Evolutionary conservation across 192 early-diverging fungal genomes (phyloP), one percentile per base, ranked within the genome.

Genomic region (Coemansia sp.): DNA sequence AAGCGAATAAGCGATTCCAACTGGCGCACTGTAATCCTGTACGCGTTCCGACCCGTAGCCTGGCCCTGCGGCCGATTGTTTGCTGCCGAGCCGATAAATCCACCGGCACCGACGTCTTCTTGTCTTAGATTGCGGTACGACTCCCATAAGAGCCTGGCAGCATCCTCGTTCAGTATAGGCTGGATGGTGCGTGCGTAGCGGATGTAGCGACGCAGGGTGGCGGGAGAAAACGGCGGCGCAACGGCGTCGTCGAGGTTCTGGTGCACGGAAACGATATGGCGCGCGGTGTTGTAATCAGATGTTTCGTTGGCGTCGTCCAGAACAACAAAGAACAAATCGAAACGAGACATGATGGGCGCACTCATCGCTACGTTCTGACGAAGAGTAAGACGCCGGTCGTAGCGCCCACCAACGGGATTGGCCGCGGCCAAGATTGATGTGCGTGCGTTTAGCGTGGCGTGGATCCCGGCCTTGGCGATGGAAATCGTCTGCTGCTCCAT

Each of bases 401-500:
- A 99, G 69, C 96, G 87, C 36, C 97, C 97, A 67, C 90, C 91
- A 17, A 96, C 89, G 28, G 97, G 97, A 70, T 99, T 99, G 64
- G 97, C 97, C 0, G 97, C 97, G 8, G 97, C 97, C 43, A 99
- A 81, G 58, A 99, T 98, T 14, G 93, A 93, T 7, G 95, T 95
- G 52, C 96, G 90, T 3, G 96, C 96, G 75, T 96, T 98, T 58
- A 98, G 84, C 35, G 93, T 94, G 36, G 95, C 94, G 68, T 98
- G 96, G 71, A 96, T 96, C 51, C 96, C 95, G 38, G 96, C 96
- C 76, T 98, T 98, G 55, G 96, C 93, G 69, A 98, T 96, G 12
- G 90, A 90, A 63, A 97, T 99, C 8, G 96, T 99, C 79, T 99
- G 97, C 85, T 99, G 97, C 81, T 98, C 96, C 97, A 99, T 99